Evolutionary conservation across 305 asterid species (phyloP).

Genomic region (Andrographis paniculata): DNA sequence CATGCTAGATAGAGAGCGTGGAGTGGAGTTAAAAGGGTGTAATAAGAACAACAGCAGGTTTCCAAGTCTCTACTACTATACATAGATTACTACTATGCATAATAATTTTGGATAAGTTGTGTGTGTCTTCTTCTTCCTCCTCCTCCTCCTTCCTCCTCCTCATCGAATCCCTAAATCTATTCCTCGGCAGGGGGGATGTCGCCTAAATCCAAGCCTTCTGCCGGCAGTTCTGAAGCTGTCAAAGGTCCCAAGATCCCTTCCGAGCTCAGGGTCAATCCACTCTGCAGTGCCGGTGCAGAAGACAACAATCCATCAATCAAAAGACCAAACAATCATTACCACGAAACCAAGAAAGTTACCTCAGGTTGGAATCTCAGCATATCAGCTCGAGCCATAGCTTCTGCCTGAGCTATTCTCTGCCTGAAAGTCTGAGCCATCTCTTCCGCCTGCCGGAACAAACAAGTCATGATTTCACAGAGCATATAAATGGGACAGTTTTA

Average conservation of each 20-base stretch:
- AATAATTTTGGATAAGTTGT: too few relatives aligned
- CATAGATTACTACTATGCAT: too few relatives aligned
- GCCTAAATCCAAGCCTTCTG: constrained; percentile 74
- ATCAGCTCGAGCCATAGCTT: constrained; percentile 99
- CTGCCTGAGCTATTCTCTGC: constrained; percentile 98
- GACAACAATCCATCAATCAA: neutral
- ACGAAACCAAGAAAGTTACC: constrained; percentile 28
- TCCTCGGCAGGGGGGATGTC: too few relatives aligned
- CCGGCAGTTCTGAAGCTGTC: constrained; percentile 66
- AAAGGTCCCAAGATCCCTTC: constrained; percentile 84
- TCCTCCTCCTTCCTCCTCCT: too few relatives aligned
- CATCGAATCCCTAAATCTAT: too few relatives aligned
- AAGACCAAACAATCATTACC: neutral
- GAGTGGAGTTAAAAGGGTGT: too few relatives aligned
- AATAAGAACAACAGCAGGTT: too few relatives aligned
- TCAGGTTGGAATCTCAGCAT: constrained; percentile 96
- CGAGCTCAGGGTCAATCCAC: constrained; percentile 82
- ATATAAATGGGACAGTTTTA: neutral
- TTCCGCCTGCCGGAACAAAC: constrained; percentile 55
- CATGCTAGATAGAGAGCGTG: too few relatives aligned
- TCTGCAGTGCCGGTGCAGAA: constrained; percentile 38
- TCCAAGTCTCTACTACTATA: too few relatives aligned
- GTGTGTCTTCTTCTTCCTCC: too few relatives aligned
- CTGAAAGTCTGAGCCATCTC: constrained; percentile 99
- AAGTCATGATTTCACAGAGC: constrained; percentile 14